Evolutionary conservation across 116 monocot species (phyloP).

Genomic region (Iris pallida): DNA sequence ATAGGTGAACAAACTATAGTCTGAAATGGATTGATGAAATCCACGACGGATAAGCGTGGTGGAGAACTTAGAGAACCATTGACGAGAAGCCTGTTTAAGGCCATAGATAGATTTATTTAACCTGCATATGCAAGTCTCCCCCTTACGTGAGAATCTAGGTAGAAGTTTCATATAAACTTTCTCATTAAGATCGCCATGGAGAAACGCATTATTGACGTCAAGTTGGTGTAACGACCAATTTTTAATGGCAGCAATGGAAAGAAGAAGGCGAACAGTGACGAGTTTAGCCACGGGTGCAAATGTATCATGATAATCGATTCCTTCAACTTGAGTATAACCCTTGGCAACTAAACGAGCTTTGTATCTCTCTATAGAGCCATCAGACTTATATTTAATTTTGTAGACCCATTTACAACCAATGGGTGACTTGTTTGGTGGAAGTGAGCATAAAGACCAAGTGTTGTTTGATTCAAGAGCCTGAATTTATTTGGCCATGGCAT

Average conservation of each 20-base stretch:
- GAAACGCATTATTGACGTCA: constrained; percentile 2
- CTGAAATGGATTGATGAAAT: too few relatives aligned
- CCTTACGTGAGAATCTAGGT: too few relatives aligned
- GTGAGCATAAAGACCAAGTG: constrained; percentile 6
- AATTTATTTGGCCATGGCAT: constrained; percentile 14
- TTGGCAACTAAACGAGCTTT: background rate
- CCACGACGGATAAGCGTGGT: too few relatives aligned
- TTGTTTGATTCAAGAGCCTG: constrained; percentile 9
- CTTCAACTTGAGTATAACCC: constrained; percentile 8
- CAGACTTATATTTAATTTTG: background rate
- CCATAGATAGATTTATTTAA: too few relatives aligned
- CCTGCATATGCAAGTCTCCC: too few relatives aligned
- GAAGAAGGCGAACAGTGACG: background rate
- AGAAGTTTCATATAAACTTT: too few relatives aligned
- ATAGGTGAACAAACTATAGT: too few relatives aligned
- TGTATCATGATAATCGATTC: background rate
- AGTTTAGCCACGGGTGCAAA: constrained; percentile 4
- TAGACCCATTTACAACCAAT: constrained; percentile 2
- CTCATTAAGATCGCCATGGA: background rate
- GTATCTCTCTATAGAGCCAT: background rate
- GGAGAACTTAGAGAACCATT: too few relatives aligned
- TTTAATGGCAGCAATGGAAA: constrained; percentile 3
- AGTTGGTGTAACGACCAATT: background rate
- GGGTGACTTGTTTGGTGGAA: constrained; percentile 6
- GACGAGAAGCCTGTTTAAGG: too few relatives aligned